phyloP scores from a whole-genome alignment of 192 early-diverging fungal species.

The Spinellus fusiger region DNA sequence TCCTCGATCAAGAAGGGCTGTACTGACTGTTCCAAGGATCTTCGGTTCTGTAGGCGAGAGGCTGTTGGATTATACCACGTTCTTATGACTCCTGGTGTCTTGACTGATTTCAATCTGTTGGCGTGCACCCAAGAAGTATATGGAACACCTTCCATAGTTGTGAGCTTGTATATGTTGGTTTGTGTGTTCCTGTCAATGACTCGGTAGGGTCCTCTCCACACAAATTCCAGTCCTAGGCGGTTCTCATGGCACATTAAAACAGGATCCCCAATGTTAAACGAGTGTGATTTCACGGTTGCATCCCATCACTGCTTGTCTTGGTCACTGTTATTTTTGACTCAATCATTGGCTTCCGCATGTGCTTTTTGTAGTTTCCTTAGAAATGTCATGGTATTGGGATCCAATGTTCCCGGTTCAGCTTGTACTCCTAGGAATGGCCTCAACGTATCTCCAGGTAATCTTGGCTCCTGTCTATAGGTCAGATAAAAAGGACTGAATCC shows the following conservation, averaged over 20 bases:
- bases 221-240: background rate
- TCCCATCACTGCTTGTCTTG: too few relatives aligned
- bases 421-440: background rate
- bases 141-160: background rate
- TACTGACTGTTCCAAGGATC: too few relatives aligned
- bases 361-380: constrained; percentile 12
- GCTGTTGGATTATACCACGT: too few relatives aligned
- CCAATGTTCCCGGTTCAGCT: background rate
- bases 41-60: too few relatives aligned
- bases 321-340: too few relatives aligned
- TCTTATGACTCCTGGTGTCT: too few relatives aligned
- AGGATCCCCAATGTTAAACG: background rate
- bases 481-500: constrained; percentile 4
- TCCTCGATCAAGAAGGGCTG: too few relatives aligned
- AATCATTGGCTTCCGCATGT: constrained; percentile 13
- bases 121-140: background rate
- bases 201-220: constrained; percentile 16
- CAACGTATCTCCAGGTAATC: background rate
- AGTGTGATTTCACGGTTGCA: too few relatives aligned
- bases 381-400: background rate
- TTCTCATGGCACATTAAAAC: background rate
- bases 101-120: too few relatives aligned
- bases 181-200: background rate
- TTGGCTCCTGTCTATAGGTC: background rate
- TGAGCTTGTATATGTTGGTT: background rate